Base-by-base conservation (phyloP, 352 stramenopile genomes). In the Thraustotheca clavata region DNA sequence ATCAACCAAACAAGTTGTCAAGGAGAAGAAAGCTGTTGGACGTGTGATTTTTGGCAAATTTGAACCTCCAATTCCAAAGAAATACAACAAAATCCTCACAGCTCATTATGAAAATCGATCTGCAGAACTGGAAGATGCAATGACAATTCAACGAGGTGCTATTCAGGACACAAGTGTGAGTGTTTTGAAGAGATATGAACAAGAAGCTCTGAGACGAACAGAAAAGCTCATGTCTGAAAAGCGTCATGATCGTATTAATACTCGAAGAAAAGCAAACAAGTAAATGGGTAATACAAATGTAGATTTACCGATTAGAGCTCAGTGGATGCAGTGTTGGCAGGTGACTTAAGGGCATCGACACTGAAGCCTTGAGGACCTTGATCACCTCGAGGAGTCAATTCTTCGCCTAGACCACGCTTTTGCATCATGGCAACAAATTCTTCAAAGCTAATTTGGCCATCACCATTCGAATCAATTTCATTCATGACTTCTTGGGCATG, bases 391-490 rank as follows among this genome's bases (percentile, higher is more conserved):
- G 88, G 79, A 7, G 79, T 63, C 39, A 49, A 86, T 57, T 94
- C 84, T 11, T 93, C 83, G 14, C 80, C 80, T 59, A 86, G 88
- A 59, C 80, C 80, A 75, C 89, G 87, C 61, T 84, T 81, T 70
- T 91, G 73, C 87, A 96, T 96, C 84, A 96, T 94, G 27, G 69
- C 70, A 48, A 92, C 75, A 68, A 98, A 98, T 69, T 98, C 91
- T 26, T 96, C 79, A 65, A 96, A 98, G 70, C 76, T 94, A 69
- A 98, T 96, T 46, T 88, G 70, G 11, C 89, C 89, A 69, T 98
- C 91, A 40, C 88, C 80, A 67, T 97, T 90, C 34, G 71, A 73
- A 69, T 97, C 89, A 33, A 98, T 77, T n/a, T 96, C 88, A 36
- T 91, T 62, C 54, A 98, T 96, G 36, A 98, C 78, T 49, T 97